Conservation (phyloP, 495 filamentous ascomycete species). For the Viridothelium virens region DNA sequence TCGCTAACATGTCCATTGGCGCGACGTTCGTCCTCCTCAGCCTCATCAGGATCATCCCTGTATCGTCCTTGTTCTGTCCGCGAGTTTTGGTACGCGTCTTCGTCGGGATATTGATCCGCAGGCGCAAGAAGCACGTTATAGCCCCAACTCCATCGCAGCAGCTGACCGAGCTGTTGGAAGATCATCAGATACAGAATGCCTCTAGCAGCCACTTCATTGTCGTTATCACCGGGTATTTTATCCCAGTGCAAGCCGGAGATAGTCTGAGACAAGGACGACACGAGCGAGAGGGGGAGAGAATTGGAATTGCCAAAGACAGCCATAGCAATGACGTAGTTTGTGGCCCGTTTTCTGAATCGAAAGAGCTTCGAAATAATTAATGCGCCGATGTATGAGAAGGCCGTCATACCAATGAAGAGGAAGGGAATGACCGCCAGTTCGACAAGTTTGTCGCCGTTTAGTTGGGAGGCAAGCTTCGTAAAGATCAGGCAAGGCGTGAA, state of each 20-base stretch:
- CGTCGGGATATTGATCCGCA: constrained; percentile 60
- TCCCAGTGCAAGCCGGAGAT: constrained; percentile 90
- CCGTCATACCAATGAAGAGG: constrained; percentile 82
- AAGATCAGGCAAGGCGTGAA: constrained; percentile 98
- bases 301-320: constrained; percentile 98
- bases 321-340: constrained; percentile 96
- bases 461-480: constrained; percentile 92
- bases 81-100: constrained; percentile 21
- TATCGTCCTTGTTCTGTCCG: constrained; percentile 43
- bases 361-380: constrained; percentile 61
- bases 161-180: constrained; percentile 93
- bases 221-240: constrained; percentile 80
- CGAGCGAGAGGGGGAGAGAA: constrained; percentile 91
- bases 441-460: constrained; percentile 78
- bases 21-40: constrained; percentile 23
- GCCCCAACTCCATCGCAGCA: constrained; percentile 97
- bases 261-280: constrained; percentile 87
- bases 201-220: constrained; percentile 85
- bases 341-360: constrained; percentile 53
- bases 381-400: constrained; percentile 73
- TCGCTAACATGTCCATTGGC: constrained; percentile 13
- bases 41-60: constrained; percentile 50
- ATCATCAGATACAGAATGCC: constrained; percentile 94
- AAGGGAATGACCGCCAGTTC: constrained; percentile 89
- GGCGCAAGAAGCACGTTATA: constrained; percentile 87